Evolutionary conservation across 2,329 filamentous ascomycete genomes (phyloP), one percentile per base, ranked within the genome.

Genomic region (Cercospora zeina): DNA sequence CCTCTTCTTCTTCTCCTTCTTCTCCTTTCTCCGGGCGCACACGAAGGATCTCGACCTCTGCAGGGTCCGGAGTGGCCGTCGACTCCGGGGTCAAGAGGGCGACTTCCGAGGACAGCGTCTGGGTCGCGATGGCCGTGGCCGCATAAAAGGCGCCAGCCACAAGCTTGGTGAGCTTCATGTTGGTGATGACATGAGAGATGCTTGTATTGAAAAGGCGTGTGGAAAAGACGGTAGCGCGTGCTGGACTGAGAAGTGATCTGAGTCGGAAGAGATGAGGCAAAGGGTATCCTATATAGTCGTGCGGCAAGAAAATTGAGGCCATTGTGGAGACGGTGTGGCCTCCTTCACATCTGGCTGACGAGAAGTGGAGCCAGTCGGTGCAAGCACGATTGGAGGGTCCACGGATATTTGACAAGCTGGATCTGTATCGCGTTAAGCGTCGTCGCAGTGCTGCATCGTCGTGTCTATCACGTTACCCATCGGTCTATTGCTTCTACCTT

Each of bases 381-480:
- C 21, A 19, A 1, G 11, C 21, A 24, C 19, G 1, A 2, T 30
- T 49, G 13, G 13, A 11, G 27, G 21, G 21, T 2, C 21, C 42
- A 7, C 14, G 21, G 21, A 21, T 19, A 47, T 19, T 13, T 47
- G 42, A 47, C 13, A 8, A 1, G 1, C 16, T 21, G 42, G 27
- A 19, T 14, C 13, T n/a, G 13, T 14, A 49, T 49, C 21, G 6
- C 24, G 42, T 10, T 30, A 10, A 27, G 24, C 16, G 21, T 27
- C 42, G 42, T 24, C 21, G 19, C 42, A 24, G 1, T 49, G 42
- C 42, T 30, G 42, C 49, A 34, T 53, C 49, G 16, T 34, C 49
- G 49, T 53, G 34, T 53, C 49, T 53, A 30, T 53, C 49, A 8
- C 24, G 42, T 49, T 49, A 49, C 42, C 27, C 42, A 49, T 49